Conservation (phyloP, 495 filamentous ascomycete genomes). For the Astrothelium subdiscretum region DNA sequence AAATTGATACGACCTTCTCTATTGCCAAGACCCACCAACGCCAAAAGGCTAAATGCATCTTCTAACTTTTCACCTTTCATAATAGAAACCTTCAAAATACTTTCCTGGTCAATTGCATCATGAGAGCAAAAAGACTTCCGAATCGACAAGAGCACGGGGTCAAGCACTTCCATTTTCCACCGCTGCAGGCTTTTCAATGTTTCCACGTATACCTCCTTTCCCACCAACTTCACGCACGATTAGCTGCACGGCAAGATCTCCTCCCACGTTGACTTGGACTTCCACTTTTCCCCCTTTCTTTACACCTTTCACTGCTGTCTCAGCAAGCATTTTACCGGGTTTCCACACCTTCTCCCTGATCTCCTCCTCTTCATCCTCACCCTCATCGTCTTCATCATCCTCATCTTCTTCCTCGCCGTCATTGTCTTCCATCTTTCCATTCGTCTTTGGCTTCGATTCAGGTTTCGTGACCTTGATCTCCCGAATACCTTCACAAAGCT, state of each 20-base stretch:
- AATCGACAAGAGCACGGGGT: background rate
- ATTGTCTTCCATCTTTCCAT: constrained; percentile 36
- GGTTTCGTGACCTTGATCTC: constrained; percentile 86
- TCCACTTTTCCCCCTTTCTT: constrained; percentile 88
- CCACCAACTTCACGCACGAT: constrained; percentile 76
- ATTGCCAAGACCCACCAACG: background rate
- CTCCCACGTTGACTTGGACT: constrained; percentile 74
- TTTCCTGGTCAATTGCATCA: background rate
- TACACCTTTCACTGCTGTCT: constrained; percentile 68
- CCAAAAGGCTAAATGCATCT: background rate
- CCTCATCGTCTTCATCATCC: constrained; percentile 47
- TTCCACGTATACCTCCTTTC: constrained; percentile 73
- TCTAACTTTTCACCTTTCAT: background rate
- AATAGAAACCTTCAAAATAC: background rate
- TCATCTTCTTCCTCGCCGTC: constrained; percentile 52
- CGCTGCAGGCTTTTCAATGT: constrained; percentile 37
- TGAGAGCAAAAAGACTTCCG: background rate
- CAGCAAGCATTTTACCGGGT: constrained; percentile 69
- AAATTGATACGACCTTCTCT: background rate
- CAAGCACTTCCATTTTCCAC: constrained; percentile 34
- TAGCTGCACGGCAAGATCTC: constrained; percentile 65
- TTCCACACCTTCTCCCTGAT: constrained; percentile 86
- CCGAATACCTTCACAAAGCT: constrained; percentile 71
- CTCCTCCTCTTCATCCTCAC: constrained; percentile 82
- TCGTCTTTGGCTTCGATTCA: constrained; percentile 60